Percentiles rank a stretch among this genome's conserved stretches.
Evolutionary conservation across 805 yeast genomes (phyloP).

Genomic region (Maudiozyma saulgeensis): DNA sequence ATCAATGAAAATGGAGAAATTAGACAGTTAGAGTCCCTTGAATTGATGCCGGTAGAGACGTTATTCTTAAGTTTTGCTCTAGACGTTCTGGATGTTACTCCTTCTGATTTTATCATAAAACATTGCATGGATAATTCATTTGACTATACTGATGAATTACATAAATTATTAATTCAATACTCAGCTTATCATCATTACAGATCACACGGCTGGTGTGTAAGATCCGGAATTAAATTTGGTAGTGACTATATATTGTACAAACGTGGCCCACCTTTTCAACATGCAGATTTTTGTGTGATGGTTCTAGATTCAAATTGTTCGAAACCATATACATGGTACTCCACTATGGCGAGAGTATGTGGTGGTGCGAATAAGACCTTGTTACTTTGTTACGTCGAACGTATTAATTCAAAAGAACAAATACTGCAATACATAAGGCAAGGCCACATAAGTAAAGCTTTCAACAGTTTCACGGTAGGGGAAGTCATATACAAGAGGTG

Average conservation of each 20-base stretch:
- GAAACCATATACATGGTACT: constrained; percentile 49
- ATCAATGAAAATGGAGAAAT: constrained; percentile 24
- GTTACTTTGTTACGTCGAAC: constrained; percentile 56
- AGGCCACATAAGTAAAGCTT: constrained; percentile 17
- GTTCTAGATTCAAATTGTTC: constrained; percentile 17
- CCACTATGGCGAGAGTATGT: constrained; percentile 67
- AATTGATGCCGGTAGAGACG: constrained; percentile 67
- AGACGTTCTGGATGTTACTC: constrained; percentile 35
- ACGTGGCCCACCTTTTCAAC: constrained; percentile 91
- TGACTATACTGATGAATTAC: constrained; percentile 15
- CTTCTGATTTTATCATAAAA: constrained; percentile 7
- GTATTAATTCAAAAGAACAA: constrained; percentile 33
- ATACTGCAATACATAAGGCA: constrained; percentile 19
- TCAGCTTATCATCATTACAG: constrained; percentile 79
- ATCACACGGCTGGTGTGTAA: constrained; percentile 88
- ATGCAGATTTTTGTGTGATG: constrained; percentile 75
- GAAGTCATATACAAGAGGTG: constrained; percentile 72
- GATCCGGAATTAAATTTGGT: constrained; percentile 88
- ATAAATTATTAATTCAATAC: constrained; percentile 45
- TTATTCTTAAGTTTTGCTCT: constrained; percentile 57
- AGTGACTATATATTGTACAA: constrained; percentile 75
- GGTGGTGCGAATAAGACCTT: constrained; percentile 79
- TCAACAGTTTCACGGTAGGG: constrained; percentile 39
- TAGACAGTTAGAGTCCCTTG: constrained; percentile 34
- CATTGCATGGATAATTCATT: not conserved